Evolutionary conservation across 371 early-diverging fungal genomes (phyloP).

Genomic region (Mitosporidium daphniae): DNA sequence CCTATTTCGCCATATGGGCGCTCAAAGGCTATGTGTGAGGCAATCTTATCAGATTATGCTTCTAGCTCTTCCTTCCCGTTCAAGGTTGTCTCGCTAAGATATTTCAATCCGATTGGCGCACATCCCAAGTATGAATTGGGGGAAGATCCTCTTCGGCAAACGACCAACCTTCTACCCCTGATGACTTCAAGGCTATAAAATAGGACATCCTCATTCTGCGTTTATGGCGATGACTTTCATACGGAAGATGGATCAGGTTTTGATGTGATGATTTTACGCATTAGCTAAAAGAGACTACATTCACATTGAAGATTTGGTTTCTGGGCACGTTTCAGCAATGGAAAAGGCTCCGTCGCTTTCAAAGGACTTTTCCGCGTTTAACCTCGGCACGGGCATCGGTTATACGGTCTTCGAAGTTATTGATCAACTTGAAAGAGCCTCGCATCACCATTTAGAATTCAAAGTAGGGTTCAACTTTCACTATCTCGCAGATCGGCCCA

Average conservation of each 20-base stretch:
- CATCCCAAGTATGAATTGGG: constrained; percentile 46
- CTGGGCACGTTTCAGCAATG: constrained; percentile 37
- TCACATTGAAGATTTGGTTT: constrained; percentile 45
- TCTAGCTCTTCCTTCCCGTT: constrained; percentile 16
- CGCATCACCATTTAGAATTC: too few relatives aligned
- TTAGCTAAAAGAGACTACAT: constrained; percentile 62
- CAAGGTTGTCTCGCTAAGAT: constrained; percentile 31
- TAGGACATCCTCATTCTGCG: constrained; percentile 20
- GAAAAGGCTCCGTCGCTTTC: constrained; percentile 19
- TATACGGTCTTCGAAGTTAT: constrained; percentile 44
- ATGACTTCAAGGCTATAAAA: too few relatives aligned
- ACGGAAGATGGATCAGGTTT: constrained; percentile 48
- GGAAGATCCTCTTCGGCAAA: constrained; percentile 45
- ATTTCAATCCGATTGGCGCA: constrained; percentile 56
- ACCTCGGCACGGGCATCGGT: constrained; percentile 47
- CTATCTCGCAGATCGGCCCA: too few relatives aligned
- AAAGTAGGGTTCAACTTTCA: too few relatives aligned
- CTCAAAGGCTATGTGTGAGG: constrained; percentile 38
- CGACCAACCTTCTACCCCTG: too few relatives aligned
- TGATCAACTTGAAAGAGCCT: too few relatives aligned
- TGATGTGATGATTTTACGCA: too few relatives aligned
- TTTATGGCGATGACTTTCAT: constrained; percentile 44
- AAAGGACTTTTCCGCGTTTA: constrained; percentile 22
- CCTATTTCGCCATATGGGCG: constrained; percentile 41
- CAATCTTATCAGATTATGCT: constrained; percentile 27